Percentiles rank a stretch among this genome's conserved stretches.
Conservation (phyloP, 805 yeast species). For the Candida ulmi region DNA sequence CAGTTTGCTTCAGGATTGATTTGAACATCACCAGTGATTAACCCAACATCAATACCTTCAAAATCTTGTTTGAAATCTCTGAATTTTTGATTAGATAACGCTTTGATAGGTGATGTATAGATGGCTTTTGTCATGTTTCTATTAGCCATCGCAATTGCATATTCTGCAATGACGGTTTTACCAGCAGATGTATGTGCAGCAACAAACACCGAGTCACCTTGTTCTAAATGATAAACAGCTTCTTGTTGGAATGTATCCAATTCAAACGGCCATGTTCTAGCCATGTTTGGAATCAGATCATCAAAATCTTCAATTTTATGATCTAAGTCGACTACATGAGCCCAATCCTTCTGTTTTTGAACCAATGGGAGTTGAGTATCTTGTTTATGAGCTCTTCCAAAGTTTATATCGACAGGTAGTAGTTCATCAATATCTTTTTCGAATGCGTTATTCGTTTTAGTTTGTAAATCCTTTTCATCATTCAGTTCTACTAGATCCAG, state of each 20-base stretch:
- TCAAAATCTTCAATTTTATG: conserved; percentile 79
- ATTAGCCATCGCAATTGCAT: conserved; percentile 95
- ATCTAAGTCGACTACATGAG: conserved; percentile 86
- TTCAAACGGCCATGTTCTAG: conserved; percentile 91
- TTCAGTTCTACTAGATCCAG: conserved; percentile 4
- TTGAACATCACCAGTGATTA: conserved; percentile 99
- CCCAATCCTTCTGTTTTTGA: conserved; percentile 68
- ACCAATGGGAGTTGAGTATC: conserved; percentile 12
- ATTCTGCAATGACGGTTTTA: conserved; percentile 96
- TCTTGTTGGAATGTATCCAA: conserved; percentile 94
- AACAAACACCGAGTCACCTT: conserved; percentile 96
- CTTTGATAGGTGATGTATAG: conserved; percentile 93
- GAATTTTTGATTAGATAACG: conserved; percentile 83
- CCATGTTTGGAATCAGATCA: conserved; percentile 89
- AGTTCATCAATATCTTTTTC: conserved; percentile 41
- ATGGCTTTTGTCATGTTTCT: conserved; percentile 96
- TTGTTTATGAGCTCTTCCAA: conserved; percentile 33
- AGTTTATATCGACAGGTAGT: conserved; percentile 44
- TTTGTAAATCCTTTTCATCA: not conserved
- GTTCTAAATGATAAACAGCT: conserved; percentile 93
- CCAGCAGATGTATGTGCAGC: conserved; percentile 99
- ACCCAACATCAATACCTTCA: conserved; percentile 84
- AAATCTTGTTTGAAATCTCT: conserved; percentile 81
- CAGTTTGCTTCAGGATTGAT: conserved; percentile 98
- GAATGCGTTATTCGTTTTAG: conserved; percentile 7